Percentiles rank a stretch among this genome's conserved stretches.
Evolutionary conservation across 768 basidiomycete genomes (phyloP).

Genomic region (Leccinum aurantiacum): DNA sequence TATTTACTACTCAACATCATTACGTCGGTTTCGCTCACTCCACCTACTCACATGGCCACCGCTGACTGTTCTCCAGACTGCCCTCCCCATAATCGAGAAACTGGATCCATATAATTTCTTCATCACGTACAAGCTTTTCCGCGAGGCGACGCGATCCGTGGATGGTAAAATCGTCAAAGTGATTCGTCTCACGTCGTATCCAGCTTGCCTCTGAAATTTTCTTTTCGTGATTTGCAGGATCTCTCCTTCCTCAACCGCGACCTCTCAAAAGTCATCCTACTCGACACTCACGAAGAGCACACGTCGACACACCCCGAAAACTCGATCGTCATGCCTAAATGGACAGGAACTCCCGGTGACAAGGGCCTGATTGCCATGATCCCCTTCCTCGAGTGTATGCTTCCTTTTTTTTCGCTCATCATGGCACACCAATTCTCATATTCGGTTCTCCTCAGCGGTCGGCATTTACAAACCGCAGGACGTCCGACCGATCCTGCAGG

Average conservation of each 20-base stretch:
- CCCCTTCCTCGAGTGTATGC: conserved; percentile 90
- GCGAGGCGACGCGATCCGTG: conserved; percentile 83
- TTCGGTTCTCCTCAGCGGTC: conserved; percentile 56
- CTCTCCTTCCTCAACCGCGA: conserved; percentile 94
- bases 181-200: conserved; percentile 1
- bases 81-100: conserved; percentile 84
- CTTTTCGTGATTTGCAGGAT: conserved; percentile 55
- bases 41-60: not conserved
- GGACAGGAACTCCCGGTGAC: conserved; percentile 79
- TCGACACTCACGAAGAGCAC: conserved; percentile 85
- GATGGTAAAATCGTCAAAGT: conserved; percentile 88
- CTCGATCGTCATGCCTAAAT: conserved; percentile 76
- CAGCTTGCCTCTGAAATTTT: not conserved
- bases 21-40: conserved; percentile 65
- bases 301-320: conserved; percentile 83
- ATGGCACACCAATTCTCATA: not conserved
- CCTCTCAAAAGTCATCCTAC: conserved; percentile 73
- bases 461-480: conserved; percentile 88
- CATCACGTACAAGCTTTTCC: conserved; percentile 87
- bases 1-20: conserved; percentile 88
- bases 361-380: conserved; percentile 88
- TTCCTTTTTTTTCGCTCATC: not conserved
- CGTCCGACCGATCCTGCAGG: conserved; percentile 82
- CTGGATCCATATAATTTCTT: conserved; percentile 92
- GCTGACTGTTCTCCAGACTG: conserved; percentile 57